Percentiles rank a stretch among this genome's conserved stretches.
phyloP scores from a whole-genome alignment of 1,284 basidiomycete genomes.

The Microbotryomycetes sp. region DNA sequence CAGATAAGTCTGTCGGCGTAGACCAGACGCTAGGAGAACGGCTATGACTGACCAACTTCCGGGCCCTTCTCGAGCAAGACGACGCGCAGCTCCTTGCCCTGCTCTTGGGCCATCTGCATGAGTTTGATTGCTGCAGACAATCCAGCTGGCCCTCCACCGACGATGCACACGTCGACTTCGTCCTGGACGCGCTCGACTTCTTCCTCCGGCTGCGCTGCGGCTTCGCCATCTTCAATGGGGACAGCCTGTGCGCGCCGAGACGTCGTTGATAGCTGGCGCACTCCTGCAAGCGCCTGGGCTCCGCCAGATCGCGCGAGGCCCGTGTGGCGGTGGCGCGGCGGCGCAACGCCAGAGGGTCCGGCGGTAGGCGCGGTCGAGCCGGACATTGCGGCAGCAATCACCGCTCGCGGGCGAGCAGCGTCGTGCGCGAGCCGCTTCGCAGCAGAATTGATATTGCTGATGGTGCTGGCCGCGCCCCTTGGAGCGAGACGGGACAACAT shows the following conservation, averaged over 20 bases:
- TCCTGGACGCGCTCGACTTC: slow-evolving; percentile 68
- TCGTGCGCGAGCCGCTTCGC: too few relatives aligned
- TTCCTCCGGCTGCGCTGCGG: background rate
- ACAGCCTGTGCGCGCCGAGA: background rate
- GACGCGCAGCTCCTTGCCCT: slow-evolving; percentile 63
- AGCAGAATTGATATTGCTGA: too few relatives aligned
- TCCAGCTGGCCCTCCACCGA: slow-evolving; percentile 91
- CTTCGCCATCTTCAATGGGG: background rate
- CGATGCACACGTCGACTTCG: slow-evolving; percentile 93
- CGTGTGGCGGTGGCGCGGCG: too few relatives aligned
- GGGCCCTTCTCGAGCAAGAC: slow-evolving; percentile 92
- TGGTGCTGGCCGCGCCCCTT: background rate
- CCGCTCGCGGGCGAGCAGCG: too few relatives aligned
- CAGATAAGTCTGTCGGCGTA: background rate
- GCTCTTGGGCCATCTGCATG: slow-evolving; percentile 83
- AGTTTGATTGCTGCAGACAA: slow-evolving; percentile 91
- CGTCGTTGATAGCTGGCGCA: background rate
- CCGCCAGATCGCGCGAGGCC: too few relatives aligned
- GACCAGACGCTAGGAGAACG: background rate
- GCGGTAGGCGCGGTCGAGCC: too few relatives aligned
- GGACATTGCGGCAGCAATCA: too few relatives aligned
- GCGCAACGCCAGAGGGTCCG: too few relatives aligned
- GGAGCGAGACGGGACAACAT: background rate
- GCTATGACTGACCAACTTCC: slow-evolving; percentile 65
- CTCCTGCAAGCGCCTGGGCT: too few relatives aligned